Conservation (phyloP, 202 grass and related monocot species). For the Panicum virgatum region DNA sequence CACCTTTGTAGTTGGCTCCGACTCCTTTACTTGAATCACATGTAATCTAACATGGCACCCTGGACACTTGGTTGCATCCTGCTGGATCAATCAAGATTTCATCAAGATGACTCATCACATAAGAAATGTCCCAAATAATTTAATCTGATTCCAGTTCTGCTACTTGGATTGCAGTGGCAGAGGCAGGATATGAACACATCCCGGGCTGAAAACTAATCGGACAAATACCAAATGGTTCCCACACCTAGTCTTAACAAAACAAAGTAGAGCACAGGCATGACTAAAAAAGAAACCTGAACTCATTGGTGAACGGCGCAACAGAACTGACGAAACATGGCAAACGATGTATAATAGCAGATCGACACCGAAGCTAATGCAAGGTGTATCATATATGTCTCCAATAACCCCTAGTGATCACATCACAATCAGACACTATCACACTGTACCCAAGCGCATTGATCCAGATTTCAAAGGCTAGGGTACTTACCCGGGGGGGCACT, state of each 20-base stretch:
- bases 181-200: not conserved
- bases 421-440: not conserved
- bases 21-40: not conserved
- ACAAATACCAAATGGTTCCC: not conserved
- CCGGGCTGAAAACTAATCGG: not conserved
- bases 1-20: not conserved
- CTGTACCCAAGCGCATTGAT: not conserved
- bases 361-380: not conserved
- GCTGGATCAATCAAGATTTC: not conserved
- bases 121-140: not conserved
- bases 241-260: no score
- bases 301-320: not conserved
- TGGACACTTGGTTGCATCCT: not conserved
- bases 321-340: not conserved
- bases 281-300: not conserved
- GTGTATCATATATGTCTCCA: not conserved
- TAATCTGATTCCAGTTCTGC: not conserved
- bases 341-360: not conserved
- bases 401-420: not conserved
- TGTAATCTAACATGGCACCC: not conserved
- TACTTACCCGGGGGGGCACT: not conserved
- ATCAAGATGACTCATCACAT: not conserved
- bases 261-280: not conserved
- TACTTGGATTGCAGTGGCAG: not conserved
- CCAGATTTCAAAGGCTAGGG: not conserved